Evolutionary conservation across 129 eudicot species (phyloP).

Genomic region (Flaveria ramosissima): DNA sequence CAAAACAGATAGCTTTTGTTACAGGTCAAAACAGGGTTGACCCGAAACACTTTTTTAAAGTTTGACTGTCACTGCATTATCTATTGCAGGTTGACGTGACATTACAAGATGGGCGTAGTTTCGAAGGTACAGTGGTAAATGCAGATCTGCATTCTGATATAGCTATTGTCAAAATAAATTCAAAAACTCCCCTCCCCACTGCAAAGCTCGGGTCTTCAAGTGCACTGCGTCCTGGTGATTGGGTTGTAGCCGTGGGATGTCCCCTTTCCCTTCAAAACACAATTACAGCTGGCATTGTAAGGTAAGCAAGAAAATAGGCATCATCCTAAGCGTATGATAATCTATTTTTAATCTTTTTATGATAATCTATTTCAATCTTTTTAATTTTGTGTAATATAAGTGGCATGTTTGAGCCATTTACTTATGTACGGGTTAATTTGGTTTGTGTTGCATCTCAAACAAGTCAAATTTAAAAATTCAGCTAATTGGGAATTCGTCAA

Average conservation of each 20-base stretch:
- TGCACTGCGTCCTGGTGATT: constrained; percentile 90
- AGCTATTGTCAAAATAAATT: constrained; percentile 80
- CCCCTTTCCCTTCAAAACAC: constrained; percentile 95
- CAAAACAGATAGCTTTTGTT: background rate
- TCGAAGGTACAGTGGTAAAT: constrained; percentile 88
- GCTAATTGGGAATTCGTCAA: background rate
- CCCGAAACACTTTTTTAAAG: background rate
- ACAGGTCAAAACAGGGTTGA: background rate
- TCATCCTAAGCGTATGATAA: background rate
- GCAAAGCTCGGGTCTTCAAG: constrained; percentile 86
- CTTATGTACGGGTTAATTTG: background rate
- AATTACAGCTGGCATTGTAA: constrained; percentile 86
- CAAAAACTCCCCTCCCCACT: constrained; percentile 83
- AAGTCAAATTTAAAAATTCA: background rate
- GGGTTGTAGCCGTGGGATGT: constrained; percentile 94
- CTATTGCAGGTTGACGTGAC: constrained; percentile 83
- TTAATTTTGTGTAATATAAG: background rate
- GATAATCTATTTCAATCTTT: constrained; percentile 7
- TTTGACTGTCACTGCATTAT: background rate
- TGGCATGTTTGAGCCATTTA: background rate
- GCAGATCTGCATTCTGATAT: constrained; percentile 94
- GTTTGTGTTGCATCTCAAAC: constrained; percentile 1
- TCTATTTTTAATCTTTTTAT: constrained; percentile 11
- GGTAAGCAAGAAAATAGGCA: constrained; percentile 42
- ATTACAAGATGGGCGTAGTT: constrained; percentile 90